phyloP scores from a whole-genome alignment of 2,329 filamentous ascomycete species.

The Colletotrichum limetticola region DNA sequence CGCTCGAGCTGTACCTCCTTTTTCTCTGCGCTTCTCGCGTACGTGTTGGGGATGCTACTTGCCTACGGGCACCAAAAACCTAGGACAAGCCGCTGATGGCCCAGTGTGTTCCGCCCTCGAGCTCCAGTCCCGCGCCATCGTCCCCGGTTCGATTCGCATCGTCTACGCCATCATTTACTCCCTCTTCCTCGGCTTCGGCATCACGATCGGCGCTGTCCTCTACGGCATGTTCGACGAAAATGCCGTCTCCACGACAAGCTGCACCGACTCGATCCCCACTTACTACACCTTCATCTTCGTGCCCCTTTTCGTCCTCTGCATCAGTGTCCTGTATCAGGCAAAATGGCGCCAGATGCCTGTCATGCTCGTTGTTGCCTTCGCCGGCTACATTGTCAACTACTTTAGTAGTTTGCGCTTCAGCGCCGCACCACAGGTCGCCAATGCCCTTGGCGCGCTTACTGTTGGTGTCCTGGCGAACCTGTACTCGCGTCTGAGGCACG shows the following conservation, averaged over 20 bases:
- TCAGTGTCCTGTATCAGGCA: conserved; percentile 82
- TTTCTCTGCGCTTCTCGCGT: conserved; percentile 40
- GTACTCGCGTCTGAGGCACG: conserved; percentile 71
- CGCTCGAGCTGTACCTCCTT: conserved; percentile 13
- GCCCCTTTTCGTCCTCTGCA: conserved; percentile 76
- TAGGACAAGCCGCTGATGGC: conserved; percentile 43
- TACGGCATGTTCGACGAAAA: conserved; percentile 69
- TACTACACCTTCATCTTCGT: conserved; percentile 76
- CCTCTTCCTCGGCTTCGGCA: conserved; percentile 77
- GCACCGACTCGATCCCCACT: conserved; percentile 55
- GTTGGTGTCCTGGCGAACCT: conserved; percentile 83
- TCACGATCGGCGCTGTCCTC: conserved; percentile 73
- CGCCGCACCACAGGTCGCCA: conserved; percentile 79
- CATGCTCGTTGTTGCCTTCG: conserved; percentile 79
- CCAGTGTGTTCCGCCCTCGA: conserved; percentile 65
- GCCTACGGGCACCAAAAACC: neutral
- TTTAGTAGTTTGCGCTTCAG: conserved; percentile 74
- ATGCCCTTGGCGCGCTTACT: conserved; percentile 79
- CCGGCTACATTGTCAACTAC: conserved; percentile 81
- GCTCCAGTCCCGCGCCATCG: conserved; percentile 74
- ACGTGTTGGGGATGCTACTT: conserved; percentile 4
- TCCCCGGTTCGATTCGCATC: conserved; percentile 78
- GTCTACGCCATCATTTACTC: conserved; percentile 82
- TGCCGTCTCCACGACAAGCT: conserved; percentile 57
- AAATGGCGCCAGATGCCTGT: conserved; percentile 84